A percentile compares a stretch with the other conserved stretches of the same genome.
Conservation (phyloP, 768 basidiomycete genomes). For the Suillus sp. region DNA sequence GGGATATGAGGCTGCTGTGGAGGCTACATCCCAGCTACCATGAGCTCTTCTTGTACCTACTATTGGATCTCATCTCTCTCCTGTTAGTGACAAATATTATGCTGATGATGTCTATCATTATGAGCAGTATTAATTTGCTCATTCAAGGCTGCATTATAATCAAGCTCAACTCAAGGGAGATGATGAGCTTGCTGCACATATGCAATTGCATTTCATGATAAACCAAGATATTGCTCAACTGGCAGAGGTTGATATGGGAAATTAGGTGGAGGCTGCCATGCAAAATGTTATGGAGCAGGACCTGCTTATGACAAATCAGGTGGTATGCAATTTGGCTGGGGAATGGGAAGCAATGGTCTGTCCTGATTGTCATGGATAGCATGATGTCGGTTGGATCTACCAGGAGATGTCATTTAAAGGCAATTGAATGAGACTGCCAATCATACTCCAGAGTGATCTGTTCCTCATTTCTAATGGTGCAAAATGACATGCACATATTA, state of each 20-base stretch:
- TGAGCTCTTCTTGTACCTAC: not conserved
- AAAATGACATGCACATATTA: too few relatives aligned
- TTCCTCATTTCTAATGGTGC: too few relatives aligned
- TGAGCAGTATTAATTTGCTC: not conserved
- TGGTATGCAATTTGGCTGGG: too few relatives aligned
- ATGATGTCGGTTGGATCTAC: too few relatives aligned
- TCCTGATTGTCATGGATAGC: too few relatives aligned
- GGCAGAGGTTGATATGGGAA: not conserved
- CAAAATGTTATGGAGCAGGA: too few relatives aligned
- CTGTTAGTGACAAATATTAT: not conserved
- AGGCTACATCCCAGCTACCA: not conserved
- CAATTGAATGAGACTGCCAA: too few relatives aligned
- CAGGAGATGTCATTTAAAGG: too few relatives aligned
- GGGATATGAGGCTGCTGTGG: not conserved
- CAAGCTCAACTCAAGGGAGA: too few relatives aligned
- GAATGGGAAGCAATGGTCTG: too few relatives aligned
- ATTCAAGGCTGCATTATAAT: not conserved
- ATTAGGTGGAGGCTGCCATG: not conserved
- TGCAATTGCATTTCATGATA: not conserved
- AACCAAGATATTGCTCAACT: not conserved
- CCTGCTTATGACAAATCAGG: too few relatives aligned
- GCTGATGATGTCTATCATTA: not conserved
- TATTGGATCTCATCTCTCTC: not conserved
- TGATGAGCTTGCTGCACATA: not conserved
- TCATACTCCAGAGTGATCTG: too few relatives aligned